These are phyloP conservation scores for Cystobasidium tubakii DNA, from an alignment of 768 basidiomycete genomes.

Conservation along the genomic window DNA sequence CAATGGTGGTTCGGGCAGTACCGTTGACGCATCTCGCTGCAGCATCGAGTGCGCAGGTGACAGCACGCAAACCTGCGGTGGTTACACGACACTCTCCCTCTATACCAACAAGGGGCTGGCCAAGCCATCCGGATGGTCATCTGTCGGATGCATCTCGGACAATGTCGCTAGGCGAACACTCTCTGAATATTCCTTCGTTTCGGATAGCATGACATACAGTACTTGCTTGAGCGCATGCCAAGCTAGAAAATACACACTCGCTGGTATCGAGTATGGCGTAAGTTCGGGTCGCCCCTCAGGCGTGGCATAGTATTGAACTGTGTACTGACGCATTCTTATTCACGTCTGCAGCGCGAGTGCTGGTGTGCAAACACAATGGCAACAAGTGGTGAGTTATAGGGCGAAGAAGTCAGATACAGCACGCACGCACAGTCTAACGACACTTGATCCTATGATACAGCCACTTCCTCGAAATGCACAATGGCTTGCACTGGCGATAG, in stretches of 20 bases:
- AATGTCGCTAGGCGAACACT: background rate
- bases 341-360: slow-evolving; percentile 11
- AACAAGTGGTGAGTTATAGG: slow-evolving; percentile 4
- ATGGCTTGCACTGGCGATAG: slow-evolving; percentile 26
- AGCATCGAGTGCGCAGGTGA: slow-evolving; percentile 1
- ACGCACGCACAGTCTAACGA: no score
- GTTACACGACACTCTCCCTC: slow-evolving; percentile 10
- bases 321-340: background rate
- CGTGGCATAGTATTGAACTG: no score
- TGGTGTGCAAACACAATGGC: slow-evolving; percentile 14
- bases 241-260: background rate
- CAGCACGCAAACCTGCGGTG: background rate
- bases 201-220: slow-evolving; percentile 13
- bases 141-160: slow-evolving; percentile 18
- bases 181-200: background rate
- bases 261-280: slow-evolving; percentile 21
- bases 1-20: background rate
- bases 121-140: slow-evolving; percentile 7
- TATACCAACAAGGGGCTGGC: slow-evolving; percentile 2
- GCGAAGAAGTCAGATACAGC: no score
- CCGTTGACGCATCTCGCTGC: background rate
- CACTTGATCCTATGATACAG: no score
- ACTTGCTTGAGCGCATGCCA: slow-evolving; percentile 13
- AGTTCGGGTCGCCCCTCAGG: background rate
- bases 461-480: background rate